A percentile compares a stretch with the other conserved stretches of the same genome.
Conservation (phyloP, 1,284 basidiomycete genomes). For the Sphagnurus paluster region DNA sequence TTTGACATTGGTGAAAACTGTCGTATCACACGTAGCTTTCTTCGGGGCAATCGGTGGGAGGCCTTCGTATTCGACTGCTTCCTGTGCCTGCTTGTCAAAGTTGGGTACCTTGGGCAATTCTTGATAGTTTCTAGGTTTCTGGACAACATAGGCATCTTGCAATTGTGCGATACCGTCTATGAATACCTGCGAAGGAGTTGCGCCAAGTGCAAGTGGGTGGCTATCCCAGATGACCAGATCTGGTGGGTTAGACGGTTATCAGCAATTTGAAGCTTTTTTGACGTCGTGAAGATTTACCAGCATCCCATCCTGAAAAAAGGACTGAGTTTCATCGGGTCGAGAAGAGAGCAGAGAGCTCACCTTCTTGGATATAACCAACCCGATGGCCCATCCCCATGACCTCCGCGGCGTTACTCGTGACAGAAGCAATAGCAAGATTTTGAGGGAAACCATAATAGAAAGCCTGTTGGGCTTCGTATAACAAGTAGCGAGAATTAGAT, state of each 20-base stretch:
- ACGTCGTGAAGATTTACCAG: slow-evolving; percentile 31
- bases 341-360: slow-evolving; percentile 14
- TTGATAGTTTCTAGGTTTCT: slow-evolving; percentile 53
- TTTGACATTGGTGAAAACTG: slow-evolving; percentile 50
- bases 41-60: slow-evolving; percentile 57
- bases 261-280: slow-evolving; percentile 38
- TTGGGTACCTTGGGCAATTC: slow-evolving; percentile 55
- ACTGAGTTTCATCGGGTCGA: neutral
- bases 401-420: slow-evolving; percentile 56
- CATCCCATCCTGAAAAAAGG: slow-evolving; percentile 37
- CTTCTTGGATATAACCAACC: slow-evolving; percentile 45
- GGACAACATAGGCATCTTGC: slow-evolving; percentile 34
- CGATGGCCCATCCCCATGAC: slow-evolving; percentile 47
- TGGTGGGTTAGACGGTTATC: slow-evolving; percentile 25
- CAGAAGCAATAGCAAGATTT: slow-evolving; percentile 67
- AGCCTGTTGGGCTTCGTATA: slow-evolving; percentile 88
- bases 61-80: slow-evolving; percentile 59
- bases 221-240: slow-evolving; percentile 91
- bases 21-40: slow-evolving; percentile 21
- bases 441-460: slow-evolving; percentile 73
- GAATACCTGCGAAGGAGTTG: slow-evolving; percentile 69
- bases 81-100: slow-evolving; percentile 59
- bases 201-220: slow-evolving; percentile 77
- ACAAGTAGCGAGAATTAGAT: slow-evolving; percentile 75
- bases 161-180: slow-evolving; percentile 71